Conservation (phyloP, 257 asterid genomes). For the Thymus quinquecostatus region DNA sequence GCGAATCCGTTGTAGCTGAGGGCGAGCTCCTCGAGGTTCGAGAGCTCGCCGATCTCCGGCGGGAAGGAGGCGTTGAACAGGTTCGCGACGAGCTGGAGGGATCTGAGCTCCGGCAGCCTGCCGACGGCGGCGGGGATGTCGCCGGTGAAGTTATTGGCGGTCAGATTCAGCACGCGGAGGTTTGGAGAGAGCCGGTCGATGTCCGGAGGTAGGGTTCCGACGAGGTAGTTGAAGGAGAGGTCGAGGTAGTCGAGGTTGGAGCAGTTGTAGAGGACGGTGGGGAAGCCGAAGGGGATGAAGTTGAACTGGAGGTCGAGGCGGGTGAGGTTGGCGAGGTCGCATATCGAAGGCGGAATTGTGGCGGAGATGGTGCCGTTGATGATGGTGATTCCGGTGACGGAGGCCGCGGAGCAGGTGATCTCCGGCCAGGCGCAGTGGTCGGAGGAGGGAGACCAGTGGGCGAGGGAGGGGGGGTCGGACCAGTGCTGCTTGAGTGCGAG, state of each 20-base stretch:
- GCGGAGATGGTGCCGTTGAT: slow-evolving; percentile 30
- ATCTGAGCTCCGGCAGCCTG: slow-evolving; percentile 43
- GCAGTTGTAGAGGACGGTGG: slow-evolving; percentile 48
- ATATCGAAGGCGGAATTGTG: slow-evolving; percentile 53
- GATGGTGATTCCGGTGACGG: slow-evolving; percentile 47
- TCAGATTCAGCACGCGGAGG: slow-evolving; percentile 47
- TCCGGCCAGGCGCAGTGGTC: slow-evolving; percentile 80
- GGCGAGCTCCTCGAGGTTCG: slow-evolving; percentile 53
- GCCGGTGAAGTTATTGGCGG: slow-evolving; percentile 59
- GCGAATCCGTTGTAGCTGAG: slow-evolving; percentile 46
- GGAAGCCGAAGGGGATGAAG: slow-evolving; percentile 50
- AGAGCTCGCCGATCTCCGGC: slow-evolving; percentile 55
- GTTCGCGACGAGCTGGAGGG: slow-evolving; percentile 39
- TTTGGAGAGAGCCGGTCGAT: slow-evolving; percentile 48
- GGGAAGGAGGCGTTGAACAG: slow-evolving; percentile 63
- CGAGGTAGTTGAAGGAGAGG: slow-evolving; percentile 57
- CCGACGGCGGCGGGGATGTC: slow-evolving; percentile 68
- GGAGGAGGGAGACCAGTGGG: slow-evolving; percentile 63
- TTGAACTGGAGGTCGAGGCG: slow-evolving; percentile 48
- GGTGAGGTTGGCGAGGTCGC: slow-evolving; percentile 58
- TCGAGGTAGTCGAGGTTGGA: slow-evolving; percentile 57
- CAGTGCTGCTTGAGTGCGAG: slow-evolving; percentile 60
- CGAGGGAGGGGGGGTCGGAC: slow-evolving; percentile 54
- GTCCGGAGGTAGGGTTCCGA: slow-evolving; percentile 59
- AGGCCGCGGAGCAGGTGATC: slow-evolving; percentile 55